A percentile compares a stretch with the other conserved stretches of the same genome.
Evolutionary conservation across 2,329 filamentous ascomycete genomes (phyloP).

Genomic region (Phoma sp.): DNA sequence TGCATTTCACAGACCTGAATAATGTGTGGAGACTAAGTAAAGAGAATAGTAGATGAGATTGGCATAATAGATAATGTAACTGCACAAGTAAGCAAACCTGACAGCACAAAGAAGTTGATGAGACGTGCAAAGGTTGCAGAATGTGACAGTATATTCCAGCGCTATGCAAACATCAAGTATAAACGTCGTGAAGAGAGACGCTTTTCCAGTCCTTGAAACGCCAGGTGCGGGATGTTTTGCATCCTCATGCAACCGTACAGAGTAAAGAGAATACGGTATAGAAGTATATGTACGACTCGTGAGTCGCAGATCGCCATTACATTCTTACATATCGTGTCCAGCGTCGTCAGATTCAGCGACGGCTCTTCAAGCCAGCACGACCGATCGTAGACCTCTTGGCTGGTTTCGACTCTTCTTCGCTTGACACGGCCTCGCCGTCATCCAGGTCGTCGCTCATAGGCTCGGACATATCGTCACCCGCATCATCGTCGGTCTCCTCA

Average conservation of each 20-base stretch:
- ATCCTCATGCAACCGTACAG: constrained; percentile 13
- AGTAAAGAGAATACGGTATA: constrained; percentile 3
- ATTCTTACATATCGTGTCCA: constrained; percentile 15
- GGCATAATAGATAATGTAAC: not conserved
- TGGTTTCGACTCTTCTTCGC: constrained; percentile 51
- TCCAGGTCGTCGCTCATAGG: constrained; percentile 56
- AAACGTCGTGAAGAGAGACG: constrained; percentile 14
- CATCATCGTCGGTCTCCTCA: constrained; percentile 57
- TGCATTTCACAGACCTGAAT: not conserved
- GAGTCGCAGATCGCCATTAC: constrained; percentile 12
- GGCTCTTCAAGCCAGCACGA: constrained; percentile 40
- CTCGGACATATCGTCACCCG: constrained; percentile 56
- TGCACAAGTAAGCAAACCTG: constrained; percentile 3
- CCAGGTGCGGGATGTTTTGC: constrained; percentile 9
- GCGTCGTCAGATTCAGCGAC: constrained; percentile 25
- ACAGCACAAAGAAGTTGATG: not conserved
- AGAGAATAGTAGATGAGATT: not conserved
- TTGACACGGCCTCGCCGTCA: constrained; percentile 53
- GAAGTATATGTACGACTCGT: constrained; percentile 7
- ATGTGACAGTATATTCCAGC: constrained; percentile 18
- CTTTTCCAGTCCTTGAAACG: constrained; percentile 17
- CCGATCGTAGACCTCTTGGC: constrained; percentile 44
- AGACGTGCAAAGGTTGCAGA: constrained; percentile 3
- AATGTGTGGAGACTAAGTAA: not conserved
- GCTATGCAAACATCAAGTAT: constrained; percentile 20